Conservation (phyloP, 2,329 filamentous ascomycete species). For the Trichoderma sp. region DNA sequence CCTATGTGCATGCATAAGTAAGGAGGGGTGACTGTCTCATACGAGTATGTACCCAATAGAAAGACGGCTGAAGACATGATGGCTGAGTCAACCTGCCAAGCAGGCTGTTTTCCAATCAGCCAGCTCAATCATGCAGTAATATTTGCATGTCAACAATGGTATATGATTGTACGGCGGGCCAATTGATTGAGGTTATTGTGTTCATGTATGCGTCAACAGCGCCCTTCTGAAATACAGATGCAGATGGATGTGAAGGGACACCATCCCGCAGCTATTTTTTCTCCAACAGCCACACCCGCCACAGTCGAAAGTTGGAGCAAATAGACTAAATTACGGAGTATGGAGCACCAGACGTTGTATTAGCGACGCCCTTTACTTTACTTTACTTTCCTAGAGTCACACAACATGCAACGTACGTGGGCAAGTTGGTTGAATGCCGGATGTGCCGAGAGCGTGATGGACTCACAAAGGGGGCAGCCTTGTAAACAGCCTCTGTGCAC, state of each 20-base stretch:
- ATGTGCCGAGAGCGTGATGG: background rate
- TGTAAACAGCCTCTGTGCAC: background rate
- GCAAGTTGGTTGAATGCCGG: background rate
- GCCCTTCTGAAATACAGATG: background rate
- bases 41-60: background rate
- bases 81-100: background rate
- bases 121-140: background rate
- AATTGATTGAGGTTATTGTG: background rate
- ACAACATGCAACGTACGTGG: background rate
- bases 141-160: background rate
- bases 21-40: background rate
- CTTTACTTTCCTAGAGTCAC: background rate
- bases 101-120: background rate
- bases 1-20: background rate
- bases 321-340: background rate
- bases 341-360: background rate
- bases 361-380: background rate
- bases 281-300: background rate
- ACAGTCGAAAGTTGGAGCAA: background rate
- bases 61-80: background rate
- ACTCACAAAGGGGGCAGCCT: background rate
- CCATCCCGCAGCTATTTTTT: too few relatives aligned
- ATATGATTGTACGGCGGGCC: background rate
- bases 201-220: background rate
- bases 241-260: background rate